Percentiles rank a stretch among this genome's conserved stretches.
phyloP scores from a whole-genome alignment of 2,329 filamentous ascomycete species.

The Moelleriella libera region DNA sequence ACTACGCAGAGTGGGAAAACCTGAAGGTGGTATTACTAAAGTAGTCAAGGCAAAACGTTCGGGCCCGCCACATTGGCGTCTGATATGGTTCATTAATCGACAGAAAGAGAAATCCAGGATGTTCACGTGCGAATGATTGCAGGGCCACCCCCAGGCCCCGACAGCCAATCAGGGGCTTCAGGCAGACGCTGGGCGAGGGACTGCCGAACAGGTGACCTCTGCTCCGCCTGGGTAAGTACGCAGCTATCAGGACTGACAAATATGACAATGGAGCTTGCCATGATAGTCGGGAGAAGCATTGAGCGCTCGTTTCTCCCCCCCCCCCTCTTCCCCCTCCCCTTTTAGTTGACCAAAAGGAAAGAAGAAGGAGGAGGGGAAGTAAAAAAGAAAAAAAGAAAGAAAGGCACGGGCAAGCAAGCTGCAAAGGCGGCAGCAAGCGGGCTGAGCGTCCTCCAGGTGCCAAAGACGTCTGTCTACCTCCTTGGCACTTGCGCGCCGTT shows the following conservation, averaged over 20 bases:
- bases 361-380: background rate
- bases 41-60: background rate
- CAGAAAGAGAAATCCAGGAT: conserved; percentile 1
- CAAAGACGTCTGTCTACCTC: no score
- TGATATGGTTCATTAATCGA: background rate
- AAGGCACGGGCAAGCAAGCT: background rate
- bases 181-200: background rate
- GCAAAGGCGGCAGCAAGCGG: no score
- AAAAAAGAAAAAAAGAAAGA: background rate
- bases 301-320: no score
- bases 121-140: conserved; percentile 6
- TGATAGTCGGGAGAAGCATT: background rate
- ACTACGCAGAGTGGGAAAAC: background rate
- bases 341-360: background rate
- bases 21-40: background rate
- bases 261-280: background rate
- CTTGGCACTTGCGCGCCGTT: background rate
- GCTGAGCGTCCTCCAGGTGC: no score
- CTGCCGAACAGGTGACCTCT: background rate
- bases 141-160: background rate
- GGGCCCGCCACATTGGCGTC: background rate
- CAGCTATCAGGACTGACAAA: background rate
- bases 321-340: no score
- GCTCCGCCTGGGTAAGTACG: background rate
- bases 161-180: background rate